Evolutionary conservation across 352 stramenopile species (phyloP), one percentile per base, ranked within the genome.

Genomic region (Pythium brassicae): DNA sequence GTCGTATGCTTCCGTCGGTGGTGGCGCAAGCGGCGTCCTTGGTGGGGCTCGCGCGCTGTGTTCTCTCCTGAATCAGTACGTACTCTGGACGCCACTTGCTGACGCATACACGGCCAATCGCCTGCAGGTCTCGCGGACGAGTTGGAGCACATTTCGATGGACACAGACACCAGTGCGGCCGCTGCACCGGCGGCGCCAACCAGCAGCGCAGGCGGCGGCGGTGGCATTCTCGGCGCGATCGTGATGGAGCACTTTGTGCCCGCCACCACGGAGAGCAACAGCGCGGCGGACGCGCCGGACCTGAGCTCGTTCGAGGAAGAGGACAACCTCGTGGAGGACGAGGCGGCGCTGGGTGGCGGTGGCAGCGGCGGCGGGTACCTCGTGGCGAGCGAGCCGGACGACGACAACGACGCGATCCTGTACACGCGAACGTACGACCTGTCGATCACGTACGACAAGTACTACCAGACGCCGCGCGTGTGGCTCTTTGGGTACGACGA

Each of bases 371-470:
- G 51, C 25, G 22, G 58, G 43, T 91, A 91, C 58, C 55, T 91
- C 25, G 72, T 92, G 22, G 78, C 86, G 14, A 81, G 65, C 17
- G 81, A 92, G 48, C 77, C 82, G 3, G 79, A 89, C 42, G 94
- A 94, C 61, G 86, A 93, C 59, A 89, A 97, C 48, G 87, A 97
- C 59, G 81, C 94, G 57, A 87, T 98, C 61, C 65, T 97, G 48
- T 92, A 97, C 65, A 98, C 96, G 32, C 89, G 97, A 57, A 98
- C 93, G 49, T 99, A 99, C 73, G 97, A 99, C 71, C 61, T 99
- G 14, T 97, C 77, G 56, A 99, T 99, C 63, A 99, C 95, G 37
- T 99, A 99, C 78, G 97, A 99, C 77, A 99, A 99, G 72, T 99
- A 99, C 75, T 99, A 99, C 66, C 97, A 99, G 78, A 99, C 96